These are phyloP conservation scores for Sanghuangporus weigelae DNA, from an alignment of 1,284 basidiomycete species.

Conservation along the genomic window DNA sequence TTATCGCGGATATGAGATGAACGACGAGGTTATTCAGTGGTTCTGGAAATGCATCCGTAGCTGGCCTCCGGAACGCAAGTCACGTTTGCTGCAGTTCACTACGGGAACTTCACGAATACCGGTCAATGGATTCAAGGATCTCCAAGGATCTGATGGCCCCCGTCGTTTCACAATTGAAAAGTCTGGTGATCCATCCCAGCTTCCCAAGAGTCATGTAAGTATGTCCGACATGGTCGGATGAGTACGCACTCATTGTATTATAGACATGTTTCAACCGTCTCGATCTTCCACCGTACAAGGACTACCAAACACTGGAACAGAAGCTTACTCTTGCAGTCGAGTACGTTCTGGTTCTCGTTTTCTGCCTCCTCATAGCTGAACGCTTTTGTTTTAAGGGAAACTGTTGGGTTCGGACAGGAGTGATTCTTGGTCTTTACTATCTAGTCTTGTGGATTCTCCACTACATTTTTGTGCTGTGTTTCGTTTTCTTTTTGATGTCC, in stretches of 20 bases:
- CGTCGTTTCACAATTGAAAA: slow-evolving; percentile 95
- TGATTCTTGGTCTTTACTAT: slow-evolving; percentile 21
- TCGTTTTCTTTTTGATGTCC: neutral
- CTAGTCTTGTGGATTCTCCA: neutral
- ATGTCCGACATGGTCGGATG: neutral
- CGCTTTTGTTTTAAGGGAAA: slow-evolving; percentile 30
- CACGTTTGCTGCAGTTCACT: slow-evolving; percentile 91
- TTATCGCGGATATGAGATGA: slow-evolving; percentile 80
- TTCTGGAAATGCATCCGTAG: slow-evolving; percentile 98
- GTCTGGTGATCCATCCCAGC: slow-evolving; percentile 84
- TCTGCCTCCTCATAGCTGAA: slow-evolving; percentile 1
- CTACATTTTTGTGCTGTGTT: neutral
- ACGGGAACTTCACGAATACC: slow-evolving; percentile 97
- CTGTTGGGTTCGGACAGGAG: slow-evolving; percentile 43
- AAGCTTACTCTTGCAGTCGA: slow-evolving; percentile 90
- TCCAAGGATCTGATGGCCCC: slow-evolving; percentile 96
- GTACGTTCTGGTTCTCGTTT: slow-evolving; percentile 35
- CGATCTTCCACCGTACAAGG: slow-evolving; percentile 89
- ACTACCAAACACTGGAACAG: slow-evolving; percentile 85
- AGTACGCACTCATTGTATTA: neutral
- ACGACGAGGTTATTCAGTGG: slow-evolving; percentile 97
- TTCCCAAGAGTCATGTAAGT: slow-evolving; percentile 70
- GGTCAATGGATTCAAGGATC: slow-evolving; percentile 98
- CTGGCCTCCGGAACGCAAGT: slow-evolving; percentile 96
- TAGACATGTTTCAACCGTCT: slow-evolving; percentile 87